phyloP scores from a whole-genome alignment of 2,329 filamentous ascomycete species.

The Pseudocercospora fijiensis region DNA sequence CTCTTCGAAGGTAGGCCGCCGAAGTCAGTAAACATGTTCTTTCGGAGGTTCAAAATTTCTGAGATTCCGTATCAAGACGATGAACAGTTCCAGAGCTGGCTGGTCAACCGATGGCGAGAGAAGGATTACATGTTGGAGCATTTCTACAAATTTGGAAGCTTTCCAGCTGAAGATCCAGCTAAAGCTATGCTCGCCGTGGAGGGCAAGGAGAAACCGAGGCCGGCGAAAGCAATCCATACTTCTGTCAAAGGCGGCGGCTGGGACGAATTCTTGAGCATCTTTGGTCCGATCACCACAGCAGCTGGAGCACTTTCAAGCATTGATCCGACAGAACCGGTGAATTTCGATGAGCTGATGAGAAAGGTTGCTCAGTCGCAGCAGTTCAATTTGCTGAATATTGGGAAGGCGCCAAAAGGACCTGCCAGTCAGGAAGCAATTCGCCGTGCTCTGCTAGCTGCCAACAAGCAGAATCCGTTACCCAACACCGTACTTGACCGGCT shows the following conservation, averaged over 20 bases:
- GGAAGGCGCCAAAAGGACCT: conserved; percentile 30
- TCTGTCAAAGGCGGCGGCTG: conserved; percentile 51
- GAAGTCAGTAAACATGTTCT: conserved; percentile 95
- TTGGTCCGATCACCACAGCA: conserved; percentile 52
- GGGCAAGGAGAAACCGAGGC: conserved; percentile 39
- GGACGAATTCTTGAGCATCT: conserved; percentile 55
- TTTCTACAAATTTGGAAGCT: conserved; percentile 70
- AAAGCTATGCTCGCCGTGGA: conserved; percentile 41
- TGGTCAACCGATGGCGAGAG: conserved; percentile 82
- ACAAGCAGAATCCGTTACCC: conserved; percentile 33
- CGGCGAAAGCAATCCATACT: conserved; percentile 49
- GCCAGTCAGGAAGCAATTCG: conserved; percentile 36
- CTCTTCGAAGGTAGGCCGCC: conserved; percentile 87
- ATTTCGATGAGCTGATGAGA: conserved; percentile 37
- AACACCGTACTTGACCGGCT: conserved; percentile 32
- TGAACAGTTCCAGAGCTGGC: conserved; percentile 78
- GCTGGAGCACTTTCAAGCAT: conserved; percentile 50
- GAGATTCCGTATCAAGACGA: conserved; percentile 77
- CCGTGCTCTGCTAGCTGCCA: conserved; percentile 35
- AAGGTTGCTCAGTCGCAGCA: conserved; percentile 39
- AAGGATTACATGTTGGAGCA: conserved; percentile 88
- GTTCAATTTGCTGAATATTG: conserved; percentile 31
- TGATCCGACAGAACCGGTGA: conserved; percentile 42
- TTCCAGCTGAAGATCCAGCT: conserved; percentile 64
- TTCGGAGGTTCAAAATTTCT: conserved; percentile 77